Evolutionary conservation across 495 filamentous ascomycete species (phyloP).

Genomic region (Neurospora sublineolata): DNA sequence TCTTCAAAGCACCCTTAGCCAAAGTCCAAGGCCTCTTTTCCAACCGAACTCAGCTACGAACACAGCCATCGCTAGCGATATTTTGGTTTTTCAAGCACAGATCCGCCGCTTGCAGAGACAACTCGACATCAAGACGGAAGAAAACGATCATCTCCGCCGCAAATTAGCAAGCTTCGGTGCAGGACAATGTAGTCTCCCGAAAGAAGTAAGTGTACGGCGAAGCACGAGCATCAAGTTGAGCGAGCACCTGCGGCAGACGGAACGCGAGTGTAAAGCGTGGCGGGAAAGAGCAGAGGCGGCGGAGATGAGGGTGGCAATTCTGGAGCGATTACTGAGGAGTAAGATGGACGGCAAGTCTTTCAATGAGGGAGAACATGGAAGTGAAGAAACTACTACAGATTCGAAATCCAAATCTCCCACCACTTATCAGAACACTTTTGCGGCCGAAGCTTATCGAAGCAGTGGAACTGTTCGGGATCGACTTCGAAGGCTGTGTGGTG

Average conservation of each 20-base stretch:
- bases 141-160: constrained; percentile 29
- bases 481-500: background rate
- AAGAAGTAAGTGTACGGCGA: background rate
- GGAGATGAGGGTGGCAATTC: constrained; percentile 32
- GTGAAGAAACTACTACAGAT: background rate
- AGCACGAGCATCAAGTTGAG: constrained; percentile 16
- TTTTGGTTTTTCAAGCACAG: constrained; percentile 31
- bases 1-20: constrained; percentile 1
- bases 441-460: background rate
- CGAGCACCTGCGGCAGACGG: constrained; percentile 33
- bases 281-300: constrained; percentile 37
- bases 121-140: constrained; percentile 28
- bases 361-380: background rate
- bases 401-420: background rate
- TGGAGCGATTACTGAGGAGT: constrained; percentile 19
- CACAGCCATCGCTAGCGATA: constrained; percentile 13
- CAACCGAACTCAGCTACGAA: background rate
- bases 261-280: constrained; percentile 36
- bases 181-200: constrained; percentile 21
- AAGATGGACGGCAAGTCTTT: constrained; percentile 8
- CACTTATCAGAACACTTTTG: background rate
- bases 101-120: constrained; percentile 35
- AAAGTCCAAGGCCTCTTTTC: background rate
- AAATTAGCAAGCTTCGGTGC: constrained; percentile 10
- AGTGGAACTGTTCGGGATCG: background rate